Evolutionary conservation across 2,329 filamentous ascomycete species (phyloP).

Genomic region (Penicillium sp.): DNA sequence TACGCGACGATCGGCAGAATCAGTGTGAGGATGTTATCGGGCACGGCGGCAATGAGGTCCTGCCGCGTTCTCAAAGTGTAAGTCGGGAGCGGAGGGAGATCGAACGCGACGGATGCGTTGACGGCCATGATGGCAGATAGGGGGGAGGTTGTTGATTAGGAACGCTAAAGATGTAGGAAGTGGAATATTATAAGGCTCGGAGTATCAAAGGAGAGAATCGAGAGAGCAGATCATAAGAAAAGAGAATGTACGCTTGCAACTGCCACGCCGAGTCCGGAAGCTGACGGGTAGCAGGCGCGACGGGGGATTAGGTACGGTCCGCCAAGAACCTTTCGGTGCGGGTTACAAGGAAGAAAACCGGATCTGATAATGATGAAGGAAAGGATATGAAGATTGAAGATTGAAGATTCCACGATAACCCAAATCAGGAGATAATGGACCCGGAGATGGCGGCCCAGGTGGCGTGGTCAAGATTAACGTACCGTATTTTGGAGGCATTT

Average conservation of each 20-base stretch:
- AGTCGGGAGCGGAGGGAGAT: slow-evolving; percentile 81
- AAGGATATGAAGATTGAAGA: slow-evolving; percentile 3
- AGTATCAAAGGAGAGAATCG: background rate
- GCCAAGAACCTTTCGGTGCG: background rate
- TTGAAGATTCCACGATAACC: slow-evolving; percentile 7
- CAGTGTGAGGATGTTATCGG: slow-evolving; percentile 78
- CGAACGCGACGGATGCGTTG: slow-evolving; percentile 43
- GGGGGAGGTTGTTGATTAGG: background rate
- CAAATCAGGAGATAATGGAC: slow-evolving; percentile 13
- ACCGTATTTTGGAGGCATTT: background rate
- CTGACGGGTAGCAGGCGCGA: slow-evolving; percentile 11
- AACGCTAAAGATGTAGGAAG: background rate
- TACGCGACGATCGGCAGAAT: slow-evolving; percentile 80
- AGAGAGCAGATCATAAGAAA: background rate
- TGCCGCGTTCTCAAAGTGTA: slow-evolving; percentile 72
- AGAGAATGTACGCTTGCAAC: slow-evolving; percentile 4
- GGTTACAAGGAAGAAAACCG: background rate
- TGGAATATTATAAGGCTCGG: background rate
- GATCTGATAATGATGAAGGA: slow-evolving; percentile 3
- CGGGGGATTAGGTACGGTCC: background rate
- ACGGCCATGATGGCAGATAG: slow-evolving; percentile 31
- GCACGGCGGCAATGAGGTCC: slow-evolving; percentile 73
- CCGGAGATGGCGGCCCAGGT: slow-evolving; percentile 1
- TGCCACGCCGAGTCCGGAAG: slow-evolving; percentile 8
- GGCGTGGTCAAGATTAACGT: slow-evolving; percentile 4